Conservation (phyloP, 257 asterid genomes). For the Nicotiana knightiana region DNA sequence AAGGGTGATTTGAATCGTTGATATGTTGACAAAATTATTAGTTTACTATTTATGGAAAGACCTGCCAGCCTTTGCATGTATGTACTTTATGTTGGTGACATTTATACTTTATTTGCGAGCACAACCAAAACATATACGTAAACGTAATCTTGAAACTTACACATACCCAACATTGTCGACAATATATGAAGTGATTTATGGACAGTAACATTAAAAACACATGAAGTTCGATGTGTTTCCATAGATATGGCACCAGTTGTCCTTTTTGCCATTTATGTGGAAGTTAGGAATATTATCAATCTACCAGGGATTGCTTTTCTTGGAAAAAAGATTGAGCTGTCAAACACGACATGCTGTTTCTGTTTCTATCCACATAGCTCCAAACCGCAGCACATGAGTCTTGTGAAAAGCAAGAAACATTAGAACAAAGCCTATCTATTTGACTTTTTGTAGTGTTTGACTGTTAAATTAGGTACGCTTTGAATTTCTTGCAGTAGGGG, state of each 20-base stretch:
- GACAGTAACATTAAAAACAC: conserved; percentile 2
- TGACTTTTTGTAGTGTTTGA: background rate
- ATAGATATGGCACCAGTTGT: conserved; percentile 8
- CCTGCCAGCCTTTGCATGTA: background rate
- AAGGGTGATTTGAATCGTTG: background rate
- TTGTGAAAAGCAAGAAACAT: conserved; percentile 21
- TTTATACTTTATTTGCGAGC: background rate
- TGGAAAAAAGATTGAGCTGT: conserved; percentile 13
- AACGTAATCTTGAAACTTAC: background rate
- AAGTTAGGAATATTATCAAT: conserved; percentile 10
- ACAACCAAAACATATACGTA: background rate
- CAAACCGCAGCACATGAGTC: conserved; percentile 22
- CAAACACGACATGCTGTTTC: background rate
- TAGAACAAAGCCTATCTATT: background rate
- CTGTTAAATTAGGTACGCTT: background rate
- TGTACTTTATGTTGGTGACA: background rate
- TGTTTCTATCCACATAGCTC: background rate
- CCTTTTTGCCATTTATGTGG: background rate
- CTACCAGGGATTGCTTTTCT: background rate
- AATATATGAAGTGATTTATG: background rate
- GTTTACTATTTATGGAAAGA: background rate
- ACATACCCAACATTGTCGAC: background rate
- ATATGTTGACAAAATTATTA: background rate
- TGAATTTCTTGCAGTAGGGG: background rate
- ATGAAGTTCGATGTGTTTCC: conserved; percentile 22